Evolutionary conservation across 2,329 filamentous ascomycete genomes (phyloP).

Genomic region (Penicillium sp.): DNA sequence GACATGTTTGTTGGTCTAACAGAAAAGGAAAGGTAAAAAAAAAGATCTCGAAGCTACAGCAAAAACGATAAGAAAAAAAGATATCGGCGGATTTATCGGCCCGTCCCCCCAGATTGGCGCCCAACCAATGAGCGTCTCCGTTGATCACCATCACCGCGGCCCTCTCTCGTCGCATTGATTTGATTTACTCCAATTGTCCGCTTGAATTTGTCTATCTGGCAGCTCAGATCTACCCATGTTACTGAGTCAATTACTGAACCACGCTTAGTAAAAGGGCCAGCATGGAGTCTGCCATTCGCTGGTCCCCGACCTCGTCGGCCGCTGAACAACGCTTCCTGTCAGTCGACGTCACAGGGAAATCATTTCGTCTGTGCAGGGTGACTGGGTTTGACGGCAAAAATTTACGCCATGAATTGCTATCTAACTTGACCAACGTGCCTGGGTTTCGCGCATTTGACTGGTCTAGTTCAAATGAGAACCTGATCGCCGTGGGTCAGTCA

Average conservation of each 20-base stretch:
- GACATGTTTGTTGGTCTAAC: constrained; percentile 17
- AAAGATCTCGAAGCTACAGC: constrained; percentile 6
- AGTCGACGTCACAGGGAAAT: constrained; percentile 60
- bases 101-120: constrained; percentile 31
- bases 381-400: constrained; percentile 39
- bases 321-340: constrained; percentile 59
- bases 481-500: constrained; percentile 61
- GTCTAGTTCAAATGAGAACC: constrained; percentile 58
- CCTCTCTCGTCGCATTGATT: constrained; percentile 12
- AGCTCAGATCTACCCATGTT: background rate
- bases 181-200: constrained; percentile 4
- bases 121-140: constrained; percentile 29
- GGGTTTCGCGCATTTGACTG: constrained; percentile 66
- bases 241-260: background rate
- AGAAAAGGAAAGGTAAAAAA: background rate
- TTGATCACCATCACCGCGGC: constrained; percentile 5
- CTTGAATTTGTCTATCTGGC: background rate
- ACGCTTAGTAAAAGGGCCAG: constrained; percentile 5
- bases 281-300: constrained; percentile 57
- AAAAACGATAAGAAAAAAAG: constrained; percentile 22
- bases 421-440: constrained; percentile 56
- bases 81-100: constrained; percentile 32
- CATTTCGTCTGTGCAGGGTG: constrained; percentile 59
- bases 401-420: constrained; percentile 55
- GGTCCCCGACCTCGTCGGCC: constrained; percentile 59